These are phyloP conservation scores for Mortierella antarctica DNA, from an alignment of 192 early-diverging fungal species.

Conservation along the genomic window DNA sequence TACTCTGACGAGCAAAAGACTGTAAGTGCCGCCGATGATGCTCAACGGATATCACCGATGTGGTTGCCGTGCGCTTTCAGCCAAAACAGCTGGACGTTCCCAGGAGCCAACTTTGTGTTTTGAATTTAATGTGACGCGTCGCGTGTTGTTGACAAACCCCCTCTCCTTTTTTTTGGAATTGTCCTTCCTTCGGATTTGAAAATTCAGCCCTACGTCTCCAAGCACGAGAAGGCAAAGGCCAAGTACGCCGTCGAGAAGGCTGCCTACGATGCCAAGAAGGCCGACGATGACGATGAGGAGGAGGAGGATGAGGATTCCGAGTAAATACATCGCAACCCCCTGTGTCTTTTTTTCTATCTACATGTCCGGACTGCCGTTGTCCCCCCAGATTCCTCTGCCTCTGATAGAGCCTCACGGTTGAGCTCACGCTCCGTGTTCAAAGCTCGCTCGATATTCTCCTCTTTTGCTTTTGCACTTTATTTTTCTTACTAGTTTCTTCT, in stretches of 20 bases:
- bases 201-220: constrained; percentile 41
- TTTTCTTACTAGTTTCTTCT: too few relatives aligned
- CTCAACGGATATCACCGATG: not conserved
- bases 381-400: not conserved
- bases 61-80: not conserved
- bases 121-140: constrained; percentile 13
- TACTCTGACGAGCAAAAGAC: constrained; percentile 50
- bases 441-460: too few relatives aligned
- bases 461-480: too few relatives aligned
- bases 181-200: not conserved
- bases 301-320: constrained; percentile 55
- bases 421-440: too few relatives aligned
- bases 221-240: constrained; percentile 55
- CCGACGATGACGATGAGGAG: constrained; percentile 37
- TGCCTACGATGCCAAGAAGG: constrained; percentile 63
- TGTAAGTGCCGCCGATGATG: constrained; percentile 26
- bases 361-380: not conserved
- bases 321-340: constrained; percentile 15
- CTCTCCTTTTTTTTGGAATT: not conserved
- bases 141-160: not conserved
- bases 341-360: not conserved
- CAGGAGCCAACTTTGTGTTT: not conserved
- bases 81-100: not conserved
- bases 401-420: constrained; percentile 2
- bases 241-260: constrained; percentile 64